Base-by-base conservation (phyloP, 1,284 basidiomycete genomes). In the Melampsora larici-populina region DNA sequence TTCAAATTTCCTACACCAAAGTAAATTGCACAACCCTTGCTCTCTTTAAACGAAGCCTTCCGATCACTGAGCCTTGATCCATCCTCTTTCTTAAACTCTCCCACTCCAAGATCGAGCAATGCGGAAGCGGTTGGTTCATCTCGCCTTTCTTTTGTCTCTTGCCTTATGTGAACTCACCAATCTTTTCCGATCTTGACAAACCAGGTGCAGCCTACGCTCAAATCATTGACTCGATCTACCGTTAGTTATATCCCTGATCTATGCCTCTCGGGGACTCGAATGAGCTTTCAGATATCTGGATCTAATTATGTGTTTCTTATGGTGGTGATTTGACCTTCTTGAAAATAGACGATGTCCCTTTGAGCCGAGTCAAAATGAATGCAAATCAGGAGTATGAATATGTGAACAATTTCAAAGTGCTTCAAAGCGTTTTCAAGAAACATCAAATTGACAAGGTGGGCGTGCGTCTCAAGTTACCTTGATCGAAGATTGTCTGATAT, bases 331-430 rank as follows among this genome's bases (percentile, higher is more conserved):
- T 17, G 18, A 8, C n/a, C 46, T 24, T 78, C 21, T 26, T 33
- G 43, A 24, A 67, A 51, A 40, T 80, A 89, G 93, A 91, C 80
- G 92, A 97, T 85, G 81, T 97, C 0, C 92, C 93, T 17, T 93
- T 97, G 92, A 81, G 84, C 29, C 88, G 90, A 78, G 92, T 97
- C 81, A 97, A 96, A 87, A 92, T 95, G 89, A 90, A 90, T 84
- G 92, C 94, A 58, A 81, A 80, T 86, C 93, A 95, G 84, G 94
- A 97, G 84, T 98, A 97, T 86, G 95, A 98, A 85, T 97, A 90
- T 84, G 86, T 98, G 78, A 90, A 90, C 69, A 99, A 99, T 86
- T 97, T 90, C 88, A 98, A 98, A 86, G 88, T 98, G 81, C 86
- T 99, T 82, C 95, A 97, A 84, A 81, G 81, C 33, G 79, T 81